Conservation (phyloP, 2,329 filamentous ascomycete genomes). For the Tolypocladium nubicola region DNA sequence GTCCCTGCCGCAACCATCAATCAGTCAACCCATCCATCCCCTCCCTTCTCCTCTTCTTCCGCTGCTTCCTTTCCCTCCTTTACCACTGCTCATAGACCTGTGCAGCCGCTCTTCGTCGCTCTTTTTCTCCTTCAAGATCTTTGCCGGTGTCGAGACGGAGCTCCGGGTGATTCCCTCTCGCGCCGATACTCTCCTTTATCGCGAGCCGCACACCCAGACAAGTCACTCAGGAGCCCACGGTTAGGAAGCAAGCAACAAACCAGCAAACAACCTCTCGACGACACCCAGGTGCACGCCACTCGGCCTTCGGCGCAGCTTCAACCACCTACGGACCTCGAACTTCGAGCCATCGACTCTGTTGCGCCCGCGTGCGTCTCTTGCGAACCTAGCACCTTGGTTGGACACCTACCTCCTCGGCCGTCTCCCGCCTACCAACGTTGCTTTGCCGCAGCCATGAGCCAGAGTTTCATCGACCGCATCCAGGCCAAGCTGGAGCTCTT, state of each 20-base stretch:
- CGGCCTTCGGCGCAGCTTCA: neutral
- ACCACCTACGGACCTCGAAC: neutral
- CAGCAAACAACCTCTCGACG: neutral
- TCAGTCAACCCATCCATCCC: neutral
- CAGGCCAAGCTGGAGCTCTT: conserved; percentile 76
- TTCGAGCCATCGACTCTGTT: neutral
- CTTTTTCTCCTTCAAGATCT: neutral
- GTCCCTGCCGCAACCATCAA: neutral
- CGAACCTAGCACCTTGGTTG: neutral
- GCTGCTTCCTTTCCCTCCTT: neutral
- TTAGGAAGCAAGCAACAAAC: neutral
- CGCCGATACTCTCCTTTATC: conserved; percentile 1
- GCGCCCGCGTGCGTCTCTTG: neutral
- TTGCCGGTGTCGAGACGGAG: neutral
- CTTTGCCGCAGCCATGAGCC: conserved; percentile 28
- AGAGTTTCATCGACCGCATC: conserved; percentile 47
- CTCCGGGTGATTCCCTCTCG: neutral
- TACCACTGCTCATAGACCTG: neutral
- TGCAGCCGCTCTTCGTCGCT: neutral
- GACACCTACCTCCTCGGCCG: neutral
- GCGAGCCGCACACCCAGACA: neutral
- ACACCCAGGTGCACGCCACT: neutral
- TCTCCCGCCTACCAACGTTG: neutral
- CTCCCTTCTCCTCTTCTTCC: neutral
- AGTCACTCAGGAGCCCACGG: neutral